Evolutionary conservation across 768 basidiomycete genomes (phyloP), one percentile per base, ranked within the genome.

Genomic region (Kwoniella shandongensis): DNA sequence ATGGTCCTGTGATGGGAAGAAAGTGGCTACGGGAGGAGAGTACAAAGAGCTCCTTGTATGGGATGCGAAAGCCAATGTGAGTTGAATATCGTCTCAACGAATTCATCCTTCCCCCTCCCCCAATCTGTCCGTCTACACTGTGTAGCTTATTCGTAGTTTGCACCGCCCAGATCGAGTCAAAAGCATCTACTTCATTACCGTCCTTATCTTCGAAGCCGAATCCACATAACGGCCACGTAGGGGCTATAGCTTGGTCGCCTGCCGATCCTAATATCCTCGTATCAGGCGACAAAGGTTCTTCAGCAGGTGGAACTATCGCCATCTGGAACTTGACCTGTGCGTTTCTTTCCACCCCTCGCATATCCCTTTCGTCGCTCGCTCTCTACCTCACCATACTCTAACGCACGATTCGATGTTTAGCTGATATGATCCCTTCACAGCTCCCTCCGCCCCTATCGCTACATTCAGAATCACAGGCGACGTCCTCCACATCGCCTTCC

Each of bases 201-300:
- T 62, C 63, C 3, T 32, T 13, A 13, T 57, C 54, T 13, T 64
- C 62, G 17, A 64, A 59, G 44, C 52, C 55, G 10, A 72, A 47
- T 44, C 67, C 68, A 2, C 70, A 72, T 50, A 66, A 62, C 30
- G 70, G 70, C 0, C 70, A 72, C 54, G 62, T 72, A 11, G 59
- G 70, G 13, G 54, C 67, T 5, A 44, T 72, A 8, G 67, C 65
- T 18, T 72, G 61, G 54, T 72, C 70, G 12, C 70, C 70, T 20
- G 56, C 63, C 4, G 61, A 72, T 4, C 61, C 63, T 1, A 41
- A 64, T 23, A 45, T 67, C 17, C 54, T 72, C 6, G 36, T 72
- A 2, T 68, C 67, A 11, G 70, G 70, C 2, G 66, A 65, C 44
- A 72, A 67, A 46, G 45, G 62, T 5, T 51, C 57, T 38, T 57